phyloP scores from a whole-genome alignment of 2,329 filamentous ascomycete species.

The Alternaria brassicae region DNA sequence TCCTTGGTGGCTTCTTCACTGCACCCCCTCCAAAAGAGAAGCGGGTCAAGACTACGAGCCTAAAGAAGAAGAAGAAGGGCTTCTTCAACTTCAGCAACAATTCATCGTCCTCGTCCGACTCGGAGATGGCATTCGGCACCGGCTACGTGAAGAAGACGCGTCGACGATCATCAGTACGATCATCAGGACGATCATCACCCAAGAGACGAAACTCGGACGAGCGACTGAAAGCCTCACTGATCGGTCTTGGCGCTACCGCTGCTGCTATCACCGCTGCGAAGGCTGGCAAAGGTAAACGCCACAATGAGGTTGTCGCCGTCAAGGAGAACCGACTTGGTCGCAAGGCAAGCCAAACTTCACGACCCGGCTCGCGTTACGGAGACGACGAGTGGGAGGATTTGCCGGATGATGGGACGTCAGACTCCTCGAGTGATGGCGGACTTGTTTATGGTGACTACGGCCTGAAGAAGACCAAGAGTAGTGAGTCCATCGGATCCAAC shows the following conservation, averaged over 20 bases:
- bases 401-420: constrained; percentile 47
- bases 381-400: constrained; percentile 58
- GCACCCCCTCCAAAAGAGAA: constrained; percentile 56
- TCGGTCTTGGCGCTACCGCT: constrained; percentile 57
- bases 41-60: constrained; percentile 31
- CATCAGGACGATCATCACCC: constrained; percentile 27
- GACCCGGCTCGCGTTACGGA: constrained; percentile 46
- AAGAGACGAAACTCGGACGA: constrained; percentile 54
- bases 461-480: constrained; percentile 52
- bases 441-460: constrained; percentile 66
- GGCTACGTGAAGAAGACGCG: constrained; percentile 37
- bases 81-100: constrained; percentile 60
- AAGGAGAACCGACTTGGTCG: constrained; percentile 40
- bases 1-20: constrained; percentile 64
- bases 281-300: constrained; percentile 37
- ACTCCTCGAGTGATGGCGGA: constrained; percentile 61
- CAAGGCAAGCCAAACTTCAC: constrained; percentile 29
- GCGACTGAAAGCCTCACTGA: constrained; percentile 55
- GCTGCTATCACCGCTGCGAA: constrained; percentile 57
- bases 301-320: constrained; percentile 46
- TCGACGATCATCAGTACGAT: constrained; percentile 26
- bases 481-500: constrained; percentile 62
- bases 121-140: constrained; percentile 56
- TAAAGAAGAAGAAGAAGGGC: constrained; percentile 52
- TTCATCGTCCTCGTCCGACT: constrained; percentile 55